Percentiles rank a stretch among this genome's conserved stretches.
phyloP scores from a whole-genome alignment of 2,329 filamentous ascomycete genomes.

The Mycosphaerella sp. region DNA sequence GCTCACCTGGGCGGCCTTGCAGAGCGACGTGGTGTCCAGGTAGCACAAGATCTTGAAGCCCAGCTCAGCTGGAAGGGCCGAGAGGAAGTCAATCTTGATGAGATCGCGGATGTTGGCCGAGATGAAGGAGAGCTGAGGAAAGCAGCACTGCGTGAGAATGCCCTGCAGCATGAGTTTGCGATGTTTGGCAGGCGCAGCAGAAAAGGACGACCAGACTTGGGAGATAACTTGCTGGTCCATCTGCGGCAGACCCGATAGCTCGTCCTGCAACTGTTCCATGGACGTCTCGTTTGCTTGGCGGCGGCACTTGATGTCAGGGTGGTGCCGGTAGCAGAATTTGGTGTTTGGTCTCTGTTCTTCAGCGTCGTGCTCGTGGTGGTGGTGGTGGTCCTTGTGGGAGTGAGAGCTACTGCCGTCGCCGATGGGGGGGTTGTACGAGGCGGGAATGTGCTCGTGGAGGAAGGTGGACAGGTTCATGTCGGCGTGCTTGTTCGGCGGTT shows the following conservation, averaged over 20 bases:
- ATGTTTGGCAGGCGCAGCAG: conserved; percentile 86
- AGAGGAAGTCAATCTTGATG: conserved; percentile 94
- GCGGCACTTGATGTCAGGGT: conserved; percentile 88
- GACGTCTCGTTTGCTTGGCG: conserved; percentile 89
- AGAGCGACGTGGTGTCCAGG: conserved; percentile 88
- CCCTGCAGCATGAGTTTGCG: conserved; percentile 94
- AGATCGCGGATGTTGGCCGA: conserved; percentile 87
- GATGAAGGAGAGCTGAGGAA: conserved; percentile 90
- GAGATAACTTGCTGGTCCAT: conserved; percentile 92
- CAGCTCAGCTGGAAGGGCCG: conserved; percentile 80
- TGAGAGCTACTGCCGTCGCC: conserved; percentile 25
- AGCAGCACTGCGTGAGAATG: conserved; percentile 93
- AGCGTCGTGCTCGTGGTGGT: conserved; percentile 23
- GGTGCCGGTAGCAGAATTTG: conserved; percentile 92
- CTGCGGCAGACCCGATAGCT: conserved; percentile 73
- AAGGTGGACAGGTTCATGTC: conserved; percentile 80
- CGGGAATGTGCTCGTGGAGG: conserved; percentile 82
- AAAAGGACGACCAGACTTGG: conserved; percentile 97
- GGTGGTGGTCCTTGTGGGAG: conserved; percentile 26
- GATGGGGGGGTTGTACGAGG: conserved; percentile 75
- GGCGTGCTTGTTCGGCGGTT: conserved; percentile 54
- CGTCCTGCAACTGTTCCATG: conserved; percentile 89
- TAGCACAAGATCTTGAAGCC: conserved; percentile 90
- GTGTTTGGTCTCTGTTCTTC: conserved; percentile 56
- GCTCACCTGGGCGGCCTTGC: conserved; percentile 93